A percentile compares a stretch with the other conserved stretches of the same genome.
phyloP scores from a whole-genome alignment of 805 yeast genomes.

The Maudiozyma saulgeensis region DNA sequence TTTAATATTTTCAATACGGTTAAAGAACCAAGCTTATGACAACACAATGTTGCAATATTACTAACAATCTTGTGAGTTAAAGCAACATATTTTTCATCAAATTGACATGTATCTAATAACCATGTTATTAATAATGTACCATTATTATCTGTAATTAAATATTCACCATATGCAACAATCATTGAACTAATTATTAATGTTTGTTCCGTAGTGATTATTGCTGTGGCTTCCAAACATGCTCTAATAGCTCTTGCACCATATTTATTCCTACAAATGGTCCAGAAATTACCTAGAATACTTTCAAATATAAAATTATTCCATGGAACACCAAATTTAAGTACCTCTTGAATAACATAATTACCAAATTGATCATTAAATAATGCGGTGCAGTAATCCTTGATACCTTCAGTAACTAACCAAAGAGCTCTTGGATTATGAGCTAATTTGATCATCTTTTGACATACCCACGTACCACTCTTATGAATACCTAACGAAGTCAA shows the following conservation, averaged over 20 bases:
- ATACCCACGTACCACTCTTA: conserved; percentile 99
- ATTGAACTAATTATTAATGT: conserved; percentile 63
- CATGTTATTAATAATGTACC: conserved; percentile 88
- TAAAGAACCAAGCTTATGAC: conserved; percentile 76
- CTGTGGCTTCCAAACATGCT: conserved; percentile 79
- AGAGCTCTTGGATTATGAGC: conserved; percentile 55
- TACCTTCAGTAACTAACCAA: conserved; percentile 53
- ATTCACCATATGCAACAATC: conserved; percentile 67
- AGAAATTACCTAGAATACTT: conserved; percentile 63
- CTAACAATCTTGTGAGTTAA: conserved; percentile 56
- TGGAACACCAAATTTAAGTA: conserved; percentile 80
- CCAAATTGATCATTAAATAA: conserved; percentile 93
- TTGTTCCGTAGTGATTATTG: conserved; percentile 51
- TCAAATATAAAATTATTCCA: conserved; percentile 86
- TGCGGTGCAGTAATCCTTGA: conserved; percentile 74
- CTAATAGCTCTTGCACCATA: conserved; percentile 94
- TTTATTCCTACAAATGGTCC: conserved; percentile 75
- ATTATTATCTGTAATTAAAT: conserved; percentile 71
- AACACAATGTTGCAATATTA: conserved; percentile 52
- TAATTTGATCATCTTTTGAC: conserved; percentile 83
- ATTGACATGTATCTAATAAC: conserved; percentile 78
- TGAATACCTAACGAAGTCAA: conserved; percentile 89
- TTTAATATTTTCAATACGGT: conserved; percentile 73
- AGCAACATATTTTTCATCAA: conserved; percentile 54
- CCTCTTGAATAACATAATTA: conserved; percentile 93